Evolutionary conservation across 1,284 basidiomycete genomes (phyloP), one percentile per base, ranked within the genome.

Genomic region (Pyrrhoderma lamaoense): DNA sequence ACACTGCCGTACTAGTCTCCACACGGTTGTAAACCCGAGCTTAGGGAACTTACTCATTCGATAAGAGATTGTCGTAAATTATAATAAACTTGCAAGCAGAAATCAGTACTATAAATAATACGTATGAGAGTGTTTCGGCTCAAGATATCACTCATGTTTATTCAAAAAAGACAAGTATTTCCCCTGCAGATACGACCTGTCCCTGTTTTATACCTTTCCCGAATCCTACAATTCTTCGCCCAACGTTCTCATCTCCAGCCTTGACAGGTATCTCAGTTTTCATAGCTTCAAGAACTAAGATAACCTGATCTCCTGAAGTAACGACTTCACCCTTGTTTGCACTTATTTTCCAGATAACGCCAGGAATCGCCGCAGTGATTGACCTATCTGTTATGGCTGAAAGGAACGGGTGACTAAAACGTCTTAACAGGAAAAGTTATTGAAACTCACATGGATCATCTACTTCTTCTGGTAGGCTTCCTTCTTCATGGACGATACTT

Each of bases 271-370:
- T 74, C 61, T 85, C 83, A 3, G 78, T 84, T 66, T 88, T 87
- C 85, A 86, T 87, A 0, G 84, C 82, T 61, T 85, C 82, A 14
- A 87, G 68, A 19, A 85, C 69, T 3, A 79, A 58, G 43, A 85
- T 57, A 14, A 76, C 68, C 31, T 80, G 71, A 8, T 76, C 74
- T 0, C 67, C 66, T 0, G 70, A 66, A 9, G 64, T 55, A 36
- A 85, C 68, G 0, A 60, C 57, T 45, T 80, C 73, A 5, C 77
- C 79, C 2, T 59, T 65, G 13, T 57, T 58, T 37, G 69, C 71
- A 19, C 67, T 67, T 53, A 84, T 71, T 61, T 79, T 83, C 79
- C 76, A 82, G 7, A 85, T 64, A 8, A 70, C 70, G 0, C 78
- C 80, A 8, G 74, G 70, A 40, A 84, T 64, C 0, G 76, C 72